Evolutionary conservation across 768 basidiomycete species (phyloP), one percentile per base, ranked within the genome.

Genomic region (Kwoniella sp.): DNA sequence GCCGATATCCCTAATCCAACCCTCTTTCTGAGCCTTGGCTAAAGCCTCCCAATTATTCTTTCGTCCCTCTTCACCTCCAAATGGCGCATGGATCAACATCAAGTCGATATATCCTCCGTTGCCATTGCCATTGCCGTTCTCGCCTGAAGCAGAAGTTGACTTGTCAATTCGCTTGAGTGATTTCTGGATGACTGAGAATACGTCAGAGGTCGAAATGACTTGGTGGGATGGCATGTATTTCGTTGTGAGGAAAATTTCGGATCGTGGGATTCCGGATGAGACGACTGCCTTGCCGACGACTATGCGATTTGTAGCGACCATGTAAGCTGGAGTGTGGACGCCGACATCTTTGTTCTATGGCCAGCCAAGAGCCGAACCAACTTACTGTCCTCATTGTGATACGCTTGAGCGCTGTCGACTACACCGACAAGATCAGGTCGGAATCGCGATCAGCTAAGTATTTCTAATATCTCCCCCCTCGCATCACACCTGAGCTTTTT

Each of bases 11-110:
- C 63, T 69, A n/a, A 71, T 59, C 63, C 68, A 69, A 29, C 74
- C 74, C 46, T 69, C 69, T 55, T 70, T 76, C 65, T 76, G 72
- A 48, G 64, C 59, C 44, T 72, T 50, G 2, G 59, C 63, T 22
- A 68, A 53, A 4, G 71, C 71, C 26, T 63, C 61, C 74, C 74
- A 73, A 53, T 68, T 60, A 29, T 76, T 68, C 19, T 68, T 60
- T 22, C 80, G 59, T 37, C 74, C 76, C 57, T 76, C 67, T 2
- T 61, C 61, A 1, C 80, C 80, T 2, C 70, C 68, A 6, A 68
- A 77, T 2, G 80, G 77, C 50, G 79, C 76, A 30, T 81, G 80
- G 15, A 80, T 72, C 22, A 81, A 63, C 68, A 78, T 72, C 47
- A 81, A 58, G 51, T 65, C 64, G 49, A 60, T 71, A 60, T 78